Base-by-base conservation (phyloP, 805 yeast species). In the Lachancea cidri region DNA sequence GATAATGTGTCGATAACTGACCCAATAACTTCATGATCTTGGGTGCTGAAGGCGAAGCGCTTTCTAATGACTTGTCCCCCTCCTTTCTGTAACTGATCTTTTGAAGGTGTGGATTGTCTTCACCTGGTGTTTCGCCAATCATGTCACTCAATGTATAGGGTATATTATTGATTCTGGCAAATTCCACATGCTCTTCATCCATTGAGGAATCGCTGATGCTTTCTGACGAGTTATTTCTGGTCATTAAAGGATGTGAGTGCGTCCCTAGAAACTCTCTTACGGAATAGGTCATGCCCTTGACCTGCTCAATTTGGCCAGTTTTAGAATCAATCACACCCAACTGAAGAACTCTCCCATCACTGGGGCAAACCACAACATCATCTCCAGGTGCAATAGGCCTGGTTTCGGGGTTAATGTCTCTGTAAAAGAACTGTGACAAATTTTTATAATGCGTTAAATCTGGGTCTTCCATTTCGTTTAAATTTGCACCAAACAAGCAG, bases 221-320 rank as follows among this genome's bases (percentile, higher is more conserved):
- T 8, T 38, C 42, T 19, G 36, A 31, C 11, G 61, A 54, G 34
- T 53, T 50, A 39, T 53, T 52, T 20, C 52, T 57, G 60, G 64
- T 41, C 55, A 55, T 50, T 25, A 49, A 38, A 11, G 68, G 70
- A 47, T 59, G 60, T 5, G 65, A 45, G 45, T 64, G 64, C 5
- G 64, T 72, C 3, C 99, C 99, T 35, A 93, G 71, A 41, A 93
- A 75, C 7, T 94, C 89, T 50, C 86, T 91, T 13, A 93, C 74
- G 2, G 95, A 81, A 62, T 93, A 93, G 1, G 94, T 86, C 78
- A 93, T 77, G 5, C 98, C 98, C 66, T 93, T 93, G 31, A 93
- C 98, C 63, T 91, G 98, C 62, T 93, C 98, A 45, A 93, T 87
- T 50, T 84, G 86, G 25, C 96, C 96, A 51, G 83, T 74, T 39